Conservation (phyloP, 2,329 filamentous ascomycete genomes). For the Trichoderma breve region DNA sequence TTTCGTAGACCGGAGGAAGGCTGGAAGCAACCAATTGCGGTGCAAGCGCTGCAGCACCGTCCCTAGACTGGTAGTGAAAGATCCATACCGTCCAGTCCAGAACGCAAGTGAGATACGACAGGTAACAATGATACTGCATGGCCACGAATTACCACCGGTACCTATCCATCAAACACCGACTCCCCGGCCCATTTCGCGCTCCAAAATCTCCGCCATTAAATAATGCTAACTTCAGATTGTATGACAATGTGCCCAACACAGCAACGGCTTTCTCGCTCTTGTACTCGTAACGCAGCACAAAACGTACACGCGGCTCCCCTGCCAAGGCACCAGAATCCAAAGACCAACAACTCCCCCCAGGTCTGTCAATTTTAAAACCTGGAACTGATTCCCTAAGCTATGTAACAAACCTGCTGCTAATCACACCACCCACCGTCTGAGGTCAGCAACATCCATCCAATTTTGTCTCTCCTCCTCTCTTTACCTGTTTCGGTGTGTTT, state of each 20-base stretch:
- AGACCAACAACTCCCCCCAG: neutral
- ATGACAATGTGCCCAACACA: neutral
- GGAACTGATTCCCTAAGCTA: neutral
- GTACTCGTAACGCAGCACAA: neutral
- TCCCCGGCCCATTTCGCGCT: neutral
- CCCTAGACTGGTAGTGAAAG: neutral
- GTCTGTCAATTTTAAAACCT: neutral
- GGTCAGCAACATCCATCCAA: neutral
- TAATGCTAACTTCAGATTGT: neutral
- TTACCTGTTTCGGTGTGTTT: neutral
- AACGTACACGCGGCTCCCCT: conserved; percentile 1
- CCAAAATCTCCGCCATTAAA: neutral
- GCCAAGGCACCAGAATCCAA: neutral
- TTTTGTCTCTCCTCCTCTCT: neutral
- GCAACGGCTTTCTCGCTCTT: neutral
- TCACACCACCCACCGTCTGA: neutral
- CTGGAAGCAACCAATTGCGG: neutral
- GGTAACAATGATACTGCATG: neutral
- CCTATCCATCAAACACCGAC: neutral
- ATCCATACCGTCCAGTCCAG: neutral
- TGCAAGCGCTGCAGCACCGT: neutral
- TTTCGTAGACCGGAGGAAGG: neutral
- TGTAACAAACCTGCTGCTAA: neutral
- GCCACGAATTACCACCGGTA: neutral
- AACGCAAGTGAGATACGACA: conserved; percentile 2